Conservation (phyloP, 768 basidiomycete genomes). For the Boletus fagicola region DNA sequence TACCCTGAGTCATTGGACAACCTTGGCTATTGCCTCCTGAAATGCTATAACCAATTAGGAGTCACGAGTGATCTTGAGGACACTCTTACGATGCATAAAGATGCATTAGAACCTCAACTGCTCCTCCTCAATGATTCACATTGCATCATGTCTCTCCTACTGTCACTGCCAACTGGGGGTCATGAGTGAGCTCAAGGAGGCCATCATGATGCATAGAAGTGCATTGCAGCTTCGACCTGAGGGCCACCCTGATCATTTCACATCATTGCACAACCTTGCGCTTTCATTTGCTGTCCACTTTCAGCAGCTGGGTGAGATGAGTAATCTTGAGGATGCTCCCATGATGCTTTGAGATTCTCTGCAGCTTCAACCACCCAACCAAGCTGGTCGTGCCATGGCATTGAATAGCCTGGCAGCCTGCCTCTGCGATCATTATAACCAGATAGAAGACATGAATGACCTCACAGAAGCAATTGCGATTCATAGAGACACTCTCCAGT, state of each 20-base stretch:
- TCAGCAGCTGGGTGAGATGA: background rate
- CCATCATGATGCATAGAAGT: background rate
- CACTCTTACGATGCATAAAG: background rate
- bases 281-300: background rate
- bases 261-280: background rate
- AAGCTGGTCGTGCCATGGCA: background rate
- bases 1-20: slow-evolving; percentile 1
- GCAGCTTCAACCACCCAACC: background rate
- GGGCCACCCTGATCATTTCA: background rate
- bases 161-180: background rate
- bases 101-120: background rate
- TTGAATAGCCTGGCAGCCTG: background rate
- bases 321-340: background rate
- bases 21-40: background rate
- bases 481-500: background rate
- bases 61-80: background rate
- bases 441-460: background rate
- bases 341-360: background rate
- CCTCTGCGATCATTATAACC: background rate
- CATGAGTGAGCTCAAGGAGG: background rate
- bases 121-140: background rate
- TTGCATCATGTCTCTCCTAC: background rate
- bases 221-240: background rate
- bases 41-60: background rate
- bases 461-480: background rate